Evolutionary conservation across 73 alveolate genomes (phyloP), one percentile per base, ranked within the genome.

Genomic region (Stentor coeruleus): DNA sequence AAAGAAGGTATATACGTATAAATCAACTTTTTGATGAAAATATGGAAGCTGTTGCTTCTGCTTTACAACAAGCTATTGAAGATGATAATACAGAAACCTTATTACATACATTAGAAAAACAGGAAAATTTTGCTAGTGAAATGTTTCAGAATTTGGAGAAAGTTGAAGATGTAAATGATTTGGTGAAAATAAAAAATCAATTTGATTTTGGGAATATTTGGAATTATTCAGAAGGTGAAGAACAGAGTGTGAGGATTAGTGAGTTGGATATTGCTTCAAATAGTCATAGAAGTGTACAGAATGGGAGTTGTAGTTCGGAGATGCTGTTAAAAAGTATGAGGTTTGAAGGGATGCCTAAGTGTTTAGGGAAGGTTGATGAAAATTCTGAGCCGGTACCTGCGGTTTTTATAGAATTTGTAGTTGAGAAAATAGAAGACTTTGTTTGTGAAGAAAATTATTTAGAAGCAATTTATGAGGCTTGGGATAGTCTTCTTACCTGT

Each of bases 261-360:
- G 66, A 49, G 20, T 49, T 49, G 66, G 66, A 49, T 11, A 11
- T 49, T 6, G 66, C 66, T 49, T 49, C 66, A 11, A 20, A 49
- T 49, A 11, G 28, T 20, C 6, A n/a, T 57, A 31, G 28, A 57
- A 57, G 28, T 20, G 73, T 20, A 20, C 73, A 31, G 28, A 57
- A 20, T 57, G 73, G 73, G 28, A n/a, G n/a, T 57, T 57, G 3
- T 85, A 84, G 59, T 28, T 84, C 28, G 57, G 35, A 3, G 86
- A 84, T 4, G 73, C 35, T 38, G 36, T 30, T 0, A 84, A 84
- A 41, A n/a, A n/a, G n/a, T n/a, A n/a, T n/a, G n/a, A n/a, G n/a
- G n/a, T n/a, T n/a, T n/a, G n/a, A n/a, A n/a, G n/a, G n/a, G n/a
- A n/a, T n/a, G n/a, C n/a, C n/a, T n/a, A n/a, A n/a, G n/a, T n/a